A percentile compares a stretch with the other conserved stretches of the same genome.
phyloP scores from a whole-genome alignment of 2,329 filamentous ascomycete species.

The Chrysoporthe austroafricana region DNA sequence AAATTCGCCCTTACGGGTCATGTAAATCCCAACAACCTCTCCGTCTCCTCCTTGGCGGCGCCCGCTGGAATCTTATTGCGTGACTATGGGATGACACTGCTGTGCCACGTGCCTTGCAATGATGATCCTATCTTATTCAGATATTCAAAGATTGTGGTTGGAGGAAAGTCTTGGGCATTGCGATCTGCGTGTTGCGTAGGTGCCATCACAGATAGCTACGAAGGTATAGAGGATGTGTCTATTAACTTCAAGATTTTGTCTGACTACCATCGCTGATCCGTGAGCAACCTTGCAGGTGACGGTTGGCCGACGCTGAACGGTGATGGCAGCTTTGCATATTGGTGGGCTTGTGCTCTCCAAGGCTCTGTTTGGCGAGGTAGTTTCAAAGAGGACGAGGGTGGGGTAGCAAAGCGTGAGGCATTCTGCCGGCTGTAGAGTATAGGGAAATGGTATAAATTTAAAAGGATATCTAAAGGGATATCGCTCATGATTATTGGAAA shows the following conservation, averaged over 20 bases:
- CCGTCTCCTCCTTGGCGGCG: constrained; percentile 57
- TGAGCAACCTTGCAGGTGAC: not conserved
- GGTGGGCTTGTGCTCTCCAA: not conserved
- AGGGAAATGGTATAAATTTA: not conserved
- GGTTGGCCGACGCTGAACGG: not conserved
- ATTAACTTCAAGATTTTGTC: too few relatives aligned
- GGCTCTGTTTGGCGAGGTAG: not conserved
- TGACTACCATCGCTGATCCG: too few relatives aligned
- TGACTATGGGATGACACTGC: too few relatives aligned
- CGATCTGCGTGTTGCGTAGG: too few relatives aligned
- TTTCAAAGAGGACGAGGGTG: not conserved
- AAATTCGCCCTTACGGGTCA: too few relatives aligned
- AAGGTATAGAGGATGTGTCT: too few relatives aligned
- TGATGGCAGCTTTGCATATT: not conserved
- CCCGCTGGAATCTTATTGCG: constrained; percentile 49
- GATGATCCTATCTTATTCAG: too few relatives aligned
- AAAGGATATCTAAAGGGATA: not conserved
- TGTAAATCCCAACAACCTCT: constrained; percentile 31
- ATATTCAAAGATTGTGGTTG: too few relatives aligned
- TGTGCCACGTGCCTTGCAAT: too few relatives aligned
- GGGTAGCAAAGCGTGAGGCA: not conserved
- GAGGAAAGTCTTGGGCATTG: too few relatives aligned
- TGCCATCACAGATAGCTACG: too few relatives aligned
- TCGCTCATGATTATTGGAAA: not conserved
- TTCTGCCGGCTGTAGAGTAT: not conserved